Conservation (phyloP, 345 rosid species). For the Eutrema yunnanense region DNA sequence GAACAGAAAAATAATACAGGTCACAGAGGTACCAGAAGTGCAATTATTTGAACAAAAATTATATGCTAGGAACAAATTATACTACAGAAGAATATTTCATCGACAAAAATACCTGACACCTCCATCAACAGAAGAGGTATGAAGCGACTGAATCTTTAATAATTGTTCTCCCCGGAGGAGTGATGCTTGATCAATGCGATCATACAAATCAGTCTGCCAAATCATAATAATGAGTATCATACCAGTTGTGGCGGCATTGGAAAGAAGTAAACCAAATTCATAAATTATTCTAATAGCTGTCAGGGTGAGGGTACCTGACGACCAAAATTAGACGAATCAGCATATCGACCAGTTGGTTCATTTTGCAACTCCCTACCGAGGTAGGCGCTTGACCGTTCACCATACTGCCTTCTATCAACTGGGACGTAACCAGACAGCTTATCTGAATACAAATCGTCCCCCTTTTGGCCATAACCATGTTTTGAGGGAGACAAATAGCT, state of each 20-base stretch:
- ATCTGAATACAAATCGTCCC: conserved; percentile 63
- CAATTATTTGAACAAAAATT: neutral
- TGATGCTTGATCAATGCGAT: conserved; percentile 73
- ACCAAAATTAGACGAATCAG: conserved; percentile 64
- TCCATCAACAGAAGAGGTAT: conserved; percentile 65
- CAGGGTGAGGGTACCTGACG: conserved; percentile 55
- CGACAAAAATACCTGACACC: conserved; percentile 58
- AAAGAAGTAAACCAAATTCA: neutral
- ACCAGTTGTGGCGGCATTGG: neutral
- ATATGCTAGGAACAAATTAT: neutral
- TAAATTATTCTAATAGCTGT: neutral
- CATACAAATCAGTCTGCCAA: conserved; percentile 63
- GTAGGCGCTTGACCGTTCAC: conserved; percentile 61
- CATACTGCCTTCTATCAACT: conserved; percentile 67
- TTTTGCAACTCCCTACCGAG: conserved; percentile 67
- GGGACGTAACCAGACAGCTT: conserved; percentile 67
- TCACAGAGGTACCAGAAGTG: neutral
- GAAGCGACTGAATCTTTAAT: conserved; percentile 64
- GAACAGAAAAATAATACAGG: neutral
- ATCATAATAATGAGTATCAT: neutral
- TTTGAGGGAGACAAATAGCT: conserved; percentile 60
- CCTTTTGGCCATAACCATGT: conserved; percentile 70
- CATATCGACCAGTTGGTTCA: conserved; percentile 59
- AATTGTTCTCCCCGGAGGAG: conserved; percentile 80
- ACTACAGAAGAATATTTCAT: neutral